A percentile compares a stretch with the other conserved stretches of the same genome.
Evolutionary conservation across 139 green algal species (phyloP).

Genomic region (Chlamydomonas sp.): DNA sequence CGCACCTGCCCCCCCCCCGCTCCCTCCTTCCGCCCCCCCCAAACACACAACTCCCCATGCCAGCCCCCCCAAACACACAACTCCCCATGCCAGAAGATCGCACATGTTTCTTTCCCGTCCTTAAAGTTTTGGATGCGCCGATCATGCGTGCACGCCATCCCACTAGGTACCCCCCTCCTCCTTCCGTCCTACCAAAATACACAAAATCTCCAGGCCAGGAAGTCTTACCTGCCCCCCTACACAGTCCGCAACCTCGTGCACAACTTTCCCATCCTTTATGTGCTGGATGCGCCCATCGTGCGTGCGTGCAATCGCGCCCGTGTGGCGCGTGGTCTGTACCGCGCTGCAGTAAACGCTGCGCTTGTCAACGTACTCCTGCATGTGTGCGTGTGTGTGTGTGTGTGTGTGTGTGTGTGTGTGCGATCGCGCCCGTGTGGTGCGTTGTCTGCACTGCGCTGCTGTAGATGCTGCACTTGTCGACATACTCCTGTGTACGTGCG

Average conservation of each 20-base stretch:
- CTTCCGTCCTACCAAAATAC: no score
- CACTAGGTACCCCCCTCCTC: no score
- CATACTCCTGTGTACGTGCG: not conserved
- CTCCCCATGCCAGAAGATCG: no score
- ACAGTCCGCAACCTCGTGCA: slow-evolving; percentile 8
- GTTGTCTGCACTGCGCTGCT: no score
- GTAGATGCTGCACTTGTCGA: slow-evolving; percentile 11
- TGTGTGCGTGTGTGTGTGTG: slow-evolving; percentile 13
- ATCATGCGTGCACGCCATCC: no score
- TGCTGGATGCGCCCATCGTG: slow-evolving; percentile 34
- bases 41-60: no score
- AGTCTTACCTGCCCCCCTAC: not conserved
- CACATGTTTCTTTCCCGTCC: no score
- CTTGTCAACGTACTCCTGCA: not conserved
- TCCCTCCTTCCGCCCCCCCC: no score
- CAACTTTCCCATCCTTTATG: slow-evolving; percentile 13
- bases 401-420: slow-evolving; percentile 15
- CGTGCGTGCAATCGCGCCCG: slow-evolving; percentile 25
- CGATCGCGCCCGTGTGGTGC: not conserved
- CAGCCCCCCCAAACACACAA: no score
- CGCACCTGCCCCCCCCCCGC: no score
- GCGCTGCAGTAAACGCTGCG: not conserved
- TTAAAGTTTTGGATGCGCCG: no score
- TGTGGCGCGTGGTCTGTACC: not conserved
- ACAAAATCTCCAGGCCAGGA: no score